Evolutionary conservation across 352 stramenopile species (phyloP), one percentile per base, ranked within the genome.

Genomic region (Phytophthora agathidicida): DNA sequence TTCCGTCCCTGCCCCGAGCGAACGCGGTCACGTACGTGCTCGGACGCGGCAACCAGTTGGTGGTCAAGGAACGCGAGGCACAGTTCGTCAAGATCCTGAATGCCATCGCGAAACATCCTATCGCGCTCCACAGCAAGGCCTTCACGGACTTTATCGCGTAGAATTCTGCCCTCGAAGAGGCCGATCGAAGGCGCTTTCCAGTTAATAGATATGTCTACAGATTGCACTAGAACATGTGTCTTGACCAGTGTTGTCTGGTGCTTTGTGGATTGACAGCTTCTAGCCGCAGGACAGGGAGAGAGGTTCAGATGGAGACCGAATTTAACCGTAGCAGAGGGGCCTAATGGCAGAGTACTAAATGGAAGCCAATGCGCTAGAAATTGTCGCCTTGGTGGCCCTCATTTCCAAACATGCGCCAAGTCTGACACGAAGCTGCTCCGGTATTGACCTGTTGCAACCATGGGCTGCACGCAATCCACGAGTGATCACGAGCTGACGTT

Each of bases 11-110:
- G 39, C 80, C 80, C 2, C 74, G 69, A 33, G 71, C 67, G 11
- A 77, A 73, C 39, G 59, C 65, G 7, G 39, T 65, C n/a, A 73
- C 73, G 11, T 76, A 75, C 41, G 46, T 80, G 19, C 72, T 80
- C 14, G 67, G 81, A 22, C 78, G 72, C 33, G 68, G 59, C 27
- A 83, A 86, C 62, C 57, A 65, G 24, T 73, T 73, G 46, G 54
- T 90, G 35, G 79, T 80, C 24, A 68, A 78, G n/a, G 75, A 85
- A 32, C 83, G 83, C 36, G 73, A 86, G 41, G 52, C 53, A 31
- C 71, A 83, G 65, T 89, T 92, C 43, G 48, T 71, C 39, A 72
- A 77, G 53, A 84, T 90, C 43, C 58, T 92, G 23, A 90, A 90
- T 65, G 77, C 79, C 20, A 76, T 88, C 8, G 60, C 76, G 1